Evolutionary conservation across 2,329 filamentous ascomycete genomes (phyloP).

Genomic region (Talaromyces atroroseus): DNA sequence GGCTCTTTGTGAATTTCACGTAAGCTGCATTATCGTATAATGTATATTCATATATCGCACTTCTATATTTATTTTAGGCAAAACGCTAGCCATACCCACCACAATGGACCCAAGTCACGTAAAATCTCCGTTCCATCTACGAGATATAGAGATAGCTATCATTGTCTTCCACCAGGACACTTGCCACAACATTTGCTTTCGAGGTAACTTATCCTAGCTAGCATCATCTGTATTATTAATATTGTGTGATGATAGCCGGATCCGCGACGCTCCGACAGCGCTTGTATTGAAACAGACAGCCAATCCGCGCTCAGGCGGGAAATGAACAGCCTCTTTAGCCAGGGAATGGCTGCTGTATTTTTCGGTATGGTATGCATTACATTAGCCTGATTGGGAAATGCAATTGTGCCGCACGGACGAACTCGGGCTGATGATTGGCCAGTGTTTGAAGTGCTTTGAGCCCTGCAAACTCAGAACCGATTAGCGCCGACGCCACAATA

Average conservation of each 20-base stretch:
- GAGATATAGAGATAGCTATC: too few species aligned
- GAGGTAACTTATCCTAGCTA: too few species aligned
- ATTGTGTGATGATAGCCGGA: not conserved
- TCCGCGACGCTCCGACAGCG: constrained; percentile 9
- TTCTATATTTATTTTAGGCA: too few species aligned
- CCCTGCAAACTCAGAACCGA: not conserved
- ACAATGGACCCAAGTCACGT: not conserved
- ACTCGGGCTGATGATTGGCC: not conserved
- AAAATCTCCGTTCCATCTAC: not conserved
- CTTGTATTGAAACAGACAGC: constrained; percentile 12
- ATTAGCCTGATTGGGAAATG: not conserved
- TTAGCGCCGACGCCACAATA: constrained; percentile 11
- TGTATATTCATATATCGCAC: too few species aligned
- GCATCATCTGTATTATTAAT: too few species aligned
- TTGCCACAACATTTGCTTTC: too few species aligned
- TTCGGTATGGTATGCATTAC: not conserved
- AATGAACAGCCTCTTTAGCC: not conserved
- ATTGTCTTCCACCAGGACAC: too few species aligned
- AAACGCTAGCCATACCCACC: not conserved
- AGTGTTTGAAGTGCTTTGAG: constrained; percentile 2
- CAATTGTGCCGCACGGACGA: constrained; percentile 4
- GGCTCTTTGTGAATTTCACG: too few species aligned
- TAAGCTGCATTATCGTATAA: too few species aligned
- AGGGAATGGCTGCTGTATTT: not conserved
- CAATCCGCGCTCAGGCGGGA: not conserved